phyloP scores from a whole-genome alignment of 805 yeast species.

The Kurtzmaniella fragi region DNA sequence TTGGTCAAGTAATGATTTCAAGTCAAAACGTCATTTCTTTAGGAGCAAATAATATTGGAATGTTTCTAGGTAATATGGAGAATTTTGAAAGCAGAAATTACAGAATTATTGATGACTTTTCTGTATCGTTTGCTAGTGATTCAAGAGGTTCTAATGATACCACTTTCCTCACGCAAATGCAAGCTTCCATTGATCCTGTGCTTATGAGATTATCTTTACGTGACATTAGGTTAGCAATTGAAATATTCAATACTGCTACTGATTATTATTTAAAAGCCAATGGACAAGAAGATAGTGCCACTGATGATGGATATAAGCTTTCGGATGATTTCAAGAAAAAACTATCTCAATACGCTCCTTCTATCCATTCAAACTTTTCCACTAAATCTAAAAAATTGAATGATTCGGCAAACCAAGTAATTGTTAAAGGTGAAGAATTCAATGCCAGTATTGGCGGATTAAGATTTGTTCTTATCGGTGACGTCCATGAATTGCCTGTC shows the following conservation, averaged over 20 bases:
- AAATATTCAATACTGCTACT: constrained; percentile 68
- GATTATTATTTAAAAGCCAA: constrained; percentile 37
- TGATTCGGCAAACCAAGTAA: constrained; percentile 16
- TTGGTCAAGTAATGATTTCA: constrained; percentile 70
- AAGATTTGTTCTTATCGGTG: constrained; percentile 81
- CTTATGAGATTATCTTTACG: constrained; percentile 77
- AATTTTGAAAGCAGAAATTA: constrained; percentile 54
- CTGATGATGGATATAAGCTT: constrained; percentile 33
- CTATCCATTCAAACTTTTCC: constrained; percentile 51
- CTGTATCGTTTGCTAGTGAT: constrained; percentile 70
- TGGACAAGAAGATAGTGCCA: constrained; percentile 8
- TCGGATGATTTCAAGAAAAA: constrained; percentile 61
- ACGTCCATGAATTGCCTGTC: constrained; percentile 85
- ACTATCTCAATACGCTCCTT: constrained; percentile 64
- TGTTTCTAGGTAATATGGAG: constrained; percentile 79
- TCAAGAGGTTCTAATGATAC: constrained; percentile 58
- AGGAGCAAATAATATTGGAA: constrained; percentile 74
- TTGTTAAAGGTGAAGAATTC: constrained; percentile 66
- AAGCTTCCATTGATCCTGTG: constrained; percentile 73
- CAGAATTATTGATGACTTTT: constrained; percentile 84
- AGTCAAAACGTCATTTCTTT: constrained; percentile 63
- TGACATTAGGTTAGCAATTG: constrained; percentile 77
- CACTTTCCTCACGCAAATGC: constrained; percentile 57
- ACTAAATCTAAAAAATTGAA: constrained; percentile 10
- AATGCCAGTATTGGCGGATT: constrained; percentile 66